A percentile compares a stretch with the other conserved stretches of the same genome.
phyloP scores from a whole-genome alignment of 31 red algal genomes.

The Porphyra umbilicalis region DNA sequence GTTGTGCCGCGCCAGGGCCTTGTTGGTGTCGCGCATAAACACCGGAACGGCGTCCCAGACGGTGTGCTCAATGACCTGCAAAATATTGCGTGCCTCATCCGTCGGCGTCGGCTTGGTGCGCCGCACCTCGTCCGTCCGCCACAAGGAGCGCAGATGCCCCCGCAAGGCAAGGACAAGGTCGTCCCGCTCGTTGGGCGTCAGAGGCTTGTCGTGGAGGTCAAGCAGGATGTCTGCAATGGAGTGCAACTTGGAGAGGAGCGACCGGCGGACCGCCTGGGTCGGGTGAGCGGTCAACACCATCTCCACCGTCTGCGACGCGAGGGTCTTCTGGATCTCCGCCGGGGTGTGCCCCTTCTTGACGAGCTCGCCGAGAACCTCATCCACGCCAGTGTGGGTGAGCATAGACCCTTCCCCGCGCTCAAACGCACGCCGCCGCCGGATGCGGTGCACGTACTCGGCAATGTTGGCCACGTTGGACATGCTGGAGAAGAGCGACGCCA shows the following conservation, averaged over 20 bases:
- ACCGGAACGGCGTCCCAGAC: conserved; percentile 81
- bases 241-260: conserved; percentile 69
- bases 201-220: conserved; percentile 44
- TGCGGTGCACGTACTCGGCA: conserved; percentile 87
- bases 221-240: conserved; percentile 49
- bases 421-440: conserved; percentile 66
- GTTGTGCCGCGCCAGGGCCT: conserved; percentile 28
- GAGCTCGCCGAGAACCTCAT: conserved; percentile 58
- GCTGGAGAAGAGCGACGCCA: conserved; percentile 70
- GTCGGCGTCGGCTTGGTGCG: conserved; percentile 68
- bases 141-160: conserved; percentile 37
- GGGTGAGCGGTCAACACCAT: conserved; percentile 97
- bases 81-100: conserved; percentile 74
- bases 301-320: conserved; percentile 63
- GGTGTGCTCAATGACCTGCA: conserved; percentile 81
- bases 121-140: conserved; percentile 92
- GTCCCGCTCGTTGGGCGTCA: conserved; percentile 51
- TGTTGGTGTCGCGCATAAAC: conserved; percentile 54
- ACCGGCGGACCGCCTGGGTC: conserved; percentile 83
- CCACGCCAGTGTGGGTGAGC: conserved; percentile 39
- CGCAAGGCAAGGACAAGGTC: not conserved
- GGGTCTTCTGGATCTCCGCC: conserved; percentile 44
- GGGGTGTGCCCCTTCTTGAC: conserved; percentile 46
- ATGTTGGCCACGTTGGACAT: conserved; percentile 89
- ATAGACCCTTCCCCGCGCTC: conserved; percentile 70